Evolutionary conservation across 768 basidiomycete genomes (phyloP).

Genomic region (Strobilomyces confusus): DNA sequence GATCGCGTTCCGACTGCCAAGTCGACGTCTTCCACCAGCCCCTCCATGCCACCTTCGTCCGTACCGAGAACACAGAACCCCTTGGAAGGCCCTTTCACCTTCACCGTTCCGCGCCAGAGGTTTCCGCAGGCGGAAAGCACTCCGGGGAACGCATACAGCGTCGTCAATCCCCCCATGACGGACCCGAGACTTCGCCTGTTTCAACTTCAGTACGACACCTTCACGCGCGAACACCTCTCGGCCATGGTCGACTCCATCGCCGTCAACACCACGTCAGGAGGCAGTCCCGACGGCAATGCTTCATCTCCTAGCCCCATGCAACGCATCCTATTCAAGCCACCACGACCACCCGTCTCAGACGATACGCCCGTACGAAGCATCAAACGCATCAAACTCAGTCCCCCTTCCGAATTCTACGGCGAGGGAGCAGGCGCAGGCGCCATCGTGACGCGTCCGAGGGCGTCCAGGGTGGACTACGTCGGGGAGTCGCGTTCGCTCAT

Average conservation of each 20-base stretch:
- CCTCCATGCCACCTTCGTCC: slow-evolving; percentile 8
- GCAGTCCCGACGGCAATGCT: slow-evolving; percentile 41
- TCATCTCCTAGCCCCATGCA: slow-evolving; percentile 43
- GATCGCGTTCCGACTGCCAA: slow-evolving; percentile 4
- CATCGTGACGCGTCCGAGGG: slow-evolving; percentile 46
- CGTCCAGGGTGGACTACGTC: slow-evolving; percentile 62
- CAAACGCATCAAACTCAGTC: slow-evolving; percentile 79
- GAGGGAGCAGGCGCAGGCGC: slow-evolving; percentile 47
- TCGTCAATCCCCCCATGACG: slow-evolving; percentile 38
- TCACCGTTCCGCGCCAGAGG: slow-evolving; percentile 53
- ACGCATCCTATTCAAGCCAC: slow-evolving; percentile 44
- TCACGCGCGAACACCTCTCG: slow-evolving; percentile 90
- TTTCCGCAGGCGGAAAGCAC: slow-evolving; percentile 61
- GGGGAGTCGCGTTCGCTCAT: slow-evolving; percentile 75
- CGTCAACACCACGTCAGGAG: slow-evolving; percentile 63
- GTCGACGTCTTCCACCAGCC: slow-evolving; percentile 9
- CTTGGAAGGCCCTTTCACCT: slow-evolving; percentile 68
- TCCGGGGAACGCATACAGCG: slow-evolving; percentile 32
- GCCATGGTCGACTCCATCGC: slow-evolving; percentile 94
- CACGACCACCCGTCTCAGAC: slow-evolving; percentile 39
- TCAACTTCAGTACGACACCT: slow-evolving; percentile 94
- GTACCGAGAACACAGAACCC: slow-evolving; percentile 40
- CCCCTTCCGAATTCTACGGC: slow-evolving; percentile 53
- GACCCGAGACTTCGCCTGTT: slow-evolving; percentile 84
- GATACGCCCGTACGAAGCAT: slow-evolving; percentile 63